Evolutionary conservation across 345 rosid species (phyloP), one percentile per base, ranked within the genome.

Genomic region (Arabidopsis arenosa): DNA sequence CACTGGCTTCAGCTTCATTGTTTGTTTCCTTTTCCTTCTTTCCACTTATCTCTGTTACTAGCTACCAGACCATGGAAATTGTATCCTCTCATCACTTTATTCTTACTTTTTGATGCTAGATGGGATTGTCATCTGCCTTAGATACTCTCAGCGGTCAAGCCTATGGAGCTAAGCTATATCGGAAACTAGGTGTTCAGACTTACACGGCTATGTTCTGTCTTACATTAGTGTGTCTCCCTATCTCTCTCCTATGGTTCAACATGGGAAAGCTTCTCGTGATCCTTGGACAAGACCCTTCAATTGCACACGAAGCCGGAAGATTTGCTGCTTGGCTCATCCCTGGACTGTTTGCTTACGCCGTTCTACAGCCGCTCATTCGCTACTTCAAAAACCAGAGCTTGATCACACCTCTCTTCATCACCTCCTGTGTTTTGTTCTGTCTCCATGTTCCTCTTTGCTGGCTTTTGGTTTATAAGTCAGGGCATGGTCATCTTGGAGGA

Each of bases 91-190:
- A 18, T 21, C 33, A 18, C 33, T 63, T 48, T 23, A 17, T 15
- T 18, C 8, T 66, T 41, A 9, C 5, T 33, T 18, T 9, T 10
- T 71, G 57, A 53, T 70, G 48, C 8, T 87, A 89, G 96, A 57
- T 83, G 44, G 96, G 97, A 44, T 81, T 91, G 93, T 80, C 97
- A 14, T 81, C 84, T 78, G 94, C 91, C 33, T 57, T 91, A 63
- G 97, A 91, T 74, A 93, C 97, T 21, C 77, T 93, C 64, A 72
- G 88, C 49, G 96, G 98, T 14, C 97, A 91, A 86, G 91, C 92
- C 12, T 88, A 79, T 74, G 97, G 96, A 82, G 93, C 96, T 64
- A 71, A 84, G 59, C 85, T 84, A 41, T 88, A 85, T 68, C 41
- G 28, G 36, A 90, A 64, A 75, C 72, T 90, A 10, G 87, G 91